Conservation (phyloP, 257 asterid genomes). For the Przewalskia tangutica region DNA sequence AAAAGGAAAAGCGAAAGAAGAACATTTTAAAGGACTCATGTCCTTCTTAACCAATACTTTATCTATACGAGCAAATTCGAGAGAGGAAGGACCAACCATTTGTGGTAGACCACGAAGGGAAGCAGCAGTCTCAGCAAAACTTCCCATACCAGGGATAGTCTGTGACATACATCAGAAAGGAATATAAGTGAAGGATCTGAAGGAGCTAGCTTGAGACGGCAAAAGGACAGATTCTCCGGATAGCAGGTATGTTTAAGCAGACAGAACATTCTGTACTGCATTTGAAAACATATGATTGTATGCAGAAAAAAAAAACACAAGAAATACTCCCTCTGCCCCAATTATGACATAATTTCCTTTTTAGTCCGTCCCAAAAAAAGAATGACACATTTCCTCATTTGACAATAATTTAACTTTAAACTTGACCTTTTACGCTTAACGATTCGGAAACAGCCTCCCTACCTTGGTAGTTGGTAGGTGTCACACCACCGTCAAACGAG, state of each 20-base stretch:
- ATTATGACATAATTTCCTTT: too few species aligned
- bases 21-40: neutral
- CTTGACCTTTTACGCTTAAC: too few species aligned
- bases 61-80: neutral
- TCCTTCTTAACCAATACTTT: neutral
- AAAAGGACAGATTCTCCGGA: neutral
- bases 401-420: too few species aligned
- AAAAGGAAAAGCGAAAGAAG: neutral
- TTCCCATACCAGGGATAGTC: constrained; percentile 96
- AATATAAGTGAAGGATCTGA: neutral
- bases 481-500: too few species aligned
- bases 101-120: constrained; percentile 89
- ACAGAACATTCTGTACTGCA: neutral
- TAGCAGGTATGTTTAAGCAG: neutral
- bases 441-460: too few species aligned
- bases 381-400: too few species aligned
- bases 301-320: neutral
- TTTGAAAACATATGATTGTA: neutral
- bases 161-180: constrained; percentile 25
- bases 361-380: too few species aligned
- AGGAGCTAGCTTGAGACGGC: neutral
- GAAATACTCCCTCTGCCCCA: neutral
- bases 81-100: constrained; percentile 45
- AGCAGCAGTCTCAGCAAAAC: constrained; percentile 44
- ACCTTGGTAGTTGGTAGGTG: too few species aligned